These are phyloP conservation scores for Fusarium torreyae DNA, from an alignment of 2,329 filamentous ascomycete genomes.

Conservation along the genomic window DNA sequence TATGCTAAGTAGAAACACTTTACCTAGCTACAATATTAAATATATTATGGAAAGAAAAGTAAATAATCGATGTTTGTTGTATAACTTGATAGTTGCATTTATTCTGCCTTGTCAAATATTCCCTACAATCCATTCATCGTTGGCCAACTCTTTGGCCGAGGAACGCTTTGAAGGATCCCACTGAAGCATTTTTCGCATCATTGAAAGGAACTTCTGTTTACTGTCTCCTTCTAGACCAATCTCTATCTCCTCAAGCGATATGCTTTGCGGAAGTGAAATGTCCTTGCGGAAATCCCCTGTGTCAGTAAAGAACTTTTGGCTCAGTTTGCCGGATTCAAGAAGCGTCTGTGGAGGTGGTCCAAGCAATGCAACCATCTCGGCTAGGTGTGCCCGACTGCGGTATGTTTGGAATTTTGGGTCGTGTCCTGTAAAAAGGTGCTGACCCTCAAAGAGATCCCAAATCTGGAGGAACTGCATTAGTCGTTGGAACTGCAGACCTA, in stretches of 20 bases:
- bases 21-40: too few relatives aligned
- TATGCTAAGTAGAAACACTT: too few relatives aligned
- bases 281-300: slow-evolving; percentile 49
- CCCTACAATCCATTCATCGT: slow-evolving; percentile 52
- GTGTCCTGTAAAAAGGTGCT: slow-evolving; percentile 59
- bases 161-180: slow-evolving; percentile 54
- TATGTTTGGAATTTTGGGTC: slow-evolving; percentile 59
- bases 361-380: slow-evolving; percentile 63
- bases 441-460: slow-evolving; percentile 65
- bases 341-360: slow-evolving; percentile 59
- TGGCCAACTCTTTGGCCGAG: slow-evolving; percentile 50
- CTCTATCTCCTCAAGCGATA: slow-evolving; percentile 57
- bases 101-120: background rate
- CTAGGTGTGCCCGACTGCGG: slow-evolving; percentile 62
- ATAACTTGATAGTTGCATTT: too few relatives aligned
- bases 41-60: too few relatives aligned
- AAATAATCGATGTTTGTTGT: too few relatives aligned
- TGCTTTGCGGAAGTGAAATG: slow-evolving; percentile 39
- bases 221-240: slow-evolving; percentile 54
- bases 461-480: slow-evolving; percentile 52
- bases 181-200: slow-evolving; percentile 57
- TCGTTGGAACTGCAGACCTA: background rate
- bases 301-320: slow-evolving; percentile 57
- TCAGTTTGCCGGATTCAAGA: slow-evolving; percentile 52
- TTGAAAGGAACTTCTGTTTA: slow-evolving; percentile 51